phyloP scores from a whole-genome alignment of 164 flowering plant genomes.

The Aristolochia contorta region DNA sequence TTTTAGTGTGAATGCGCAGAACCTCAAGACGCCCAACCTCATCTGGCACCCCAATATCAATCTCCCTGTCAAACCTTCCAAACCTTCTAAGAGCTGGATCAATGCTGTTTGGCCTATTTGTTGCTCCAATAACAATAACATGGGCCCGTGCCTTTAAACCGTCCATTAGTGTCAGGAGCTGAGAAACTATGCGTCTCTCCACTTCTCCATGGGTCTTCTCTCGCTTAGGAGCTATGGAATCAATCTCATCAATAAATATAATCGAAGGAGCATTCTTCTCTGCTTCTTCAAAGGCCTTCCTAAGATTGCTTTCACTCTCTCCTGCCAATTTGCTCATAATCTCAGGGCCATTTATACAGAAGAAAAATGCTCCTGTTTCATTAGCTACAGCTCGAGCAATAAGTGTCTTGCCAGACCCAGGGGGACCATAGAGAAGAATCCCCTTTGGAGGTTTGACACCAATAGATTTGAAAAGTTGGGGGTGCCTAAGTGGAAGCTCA shows the following conservation, averaged over 20 bases:
- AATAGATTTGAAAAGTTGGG: constrained; percentile 76
- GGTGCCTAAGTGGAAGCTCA: constrained; percentile 82
- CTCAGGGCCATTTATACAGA: constrained; percentile 85
- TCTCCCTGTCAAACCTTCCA: constrained; percentile 81
- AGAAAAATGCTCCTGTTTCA: constrained; percentile 90
- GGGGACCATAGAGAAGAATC: constrained; percentile 85
- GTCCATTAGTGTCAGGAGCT: constrained; percentile 81
- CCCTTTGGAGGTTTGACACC: constrained; percentile 93
- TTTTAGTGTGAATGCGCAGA: constrained; percentile 83
- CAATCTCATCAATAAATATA: constrained; percentile 76
- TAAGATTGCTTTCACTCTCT: constrained; percentile 84
- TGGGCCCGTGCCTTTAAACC: constrained; percentile 78
- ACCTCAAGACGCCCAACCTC: constrained; percentile 88
- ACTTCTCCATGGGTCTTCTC: constrained; percentile 87
- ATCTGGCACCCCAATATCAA: constrained; percentile 87
- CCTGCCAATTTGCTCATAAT: constrained; percentile 90
- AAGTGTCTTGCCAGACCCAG: constrained; percentile 85
- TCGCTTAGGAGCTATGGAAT: constrained; percentile 82
- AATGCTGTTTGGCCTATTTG: constrained; percentile 81
- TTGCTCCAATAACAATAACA: constrained; percentile 83
- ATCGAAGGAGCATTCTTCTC: constrained; percentile 85
- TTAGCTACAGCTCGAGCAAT: constrained; percentile 90
- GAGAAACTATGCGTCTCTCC: constrained; percentile 83
- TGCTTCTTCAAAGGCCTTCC: constrained; percentile 90
- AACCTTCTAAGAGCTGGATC: constrained; percentile 86